Evolutionary conservation across 164 flowering plant genomes (phyloP), one percentile per base, ranked within the genome.

Genomic region (Saururus chinensis): DNA sequence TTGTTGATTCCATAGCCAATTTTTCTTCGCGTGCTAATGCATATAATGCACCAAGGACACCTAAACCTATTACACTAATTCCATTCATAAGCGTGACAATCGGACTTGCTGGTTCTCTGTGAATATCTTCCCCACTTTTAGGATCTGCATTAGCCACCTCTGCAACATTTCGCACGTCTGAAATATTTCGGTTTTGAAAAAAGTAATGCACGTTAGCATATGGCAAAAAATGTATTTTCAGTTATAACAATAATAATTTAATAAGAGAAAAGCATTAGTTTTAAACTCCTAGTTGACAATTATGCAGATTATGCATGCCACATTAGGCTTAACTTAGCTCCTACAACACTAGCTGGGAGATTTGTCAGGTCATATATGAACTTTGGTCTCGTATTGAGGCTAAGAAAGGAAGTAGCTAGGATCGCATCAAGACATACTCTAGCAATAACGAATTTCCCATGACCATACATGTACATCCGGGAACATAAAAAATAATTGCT

Each of bases 41-140:
- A 79, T 81, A 88, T 26, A 90, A 75, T 57, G 96, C 84, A 62
- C 87, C 95, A 69, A 93, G 81, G 60, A 86, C 76, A 48, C 89
- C 88, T 25, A 85, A 60, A 42, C 86, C 74, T 48, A 86, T 61
- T 57, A 88, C 70, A 60, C 99, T 97, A 30, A 85, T 49, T 40
- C 69, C 96, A 79, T 87, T 88, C 65, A 87, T 73, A 67, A 90
- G 77, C 62, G 81, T 74, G 48, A 81, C 60, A 45, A 85, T 64
- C 11, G 88, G 73, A 79, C 77, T 85, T 57, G 67, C 40, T 14
- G 76, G 67, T 40, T 71, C 64, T 12, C 45, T 56, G 70, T 58
- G 61, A 42, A 72, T 68, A 65, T 49, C 59, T 20, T 59, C 1
- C 53, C 20, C 49, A 60, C 35, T 63, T 69, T 57, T 66, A 68